phyloP scores from a whole-genome alignment of 2,329 filamentous ascomycete genomes.

The Alternaria rosae region DNA sequence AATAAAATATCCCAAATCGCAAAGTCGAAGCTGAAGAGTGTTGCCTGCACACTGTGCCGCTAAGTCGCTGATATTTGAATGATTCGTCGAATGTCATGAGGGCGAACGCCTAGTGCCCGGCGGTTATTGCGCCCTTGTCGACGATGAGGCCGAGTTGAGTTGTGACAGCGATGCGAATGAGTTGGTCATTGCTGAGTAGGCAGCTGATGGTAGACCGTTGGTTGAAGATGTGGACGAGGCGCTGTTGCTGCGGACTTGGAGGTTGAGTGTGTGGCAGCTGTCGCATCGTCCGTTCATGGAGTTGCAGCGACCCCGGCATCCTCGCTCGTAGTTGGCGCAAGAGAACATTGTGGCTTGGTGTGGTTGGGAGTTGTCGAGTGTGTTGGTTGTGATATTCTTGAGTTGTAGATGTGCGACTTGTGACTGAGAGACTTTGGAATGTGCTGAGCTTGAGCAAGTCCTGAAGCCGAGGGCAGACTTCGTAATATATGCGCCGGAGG shows the following conservation, averaged over 20 bases:
- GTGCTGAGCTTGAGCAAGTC: constrained; percentile 1
- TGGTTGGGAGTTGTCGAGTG: not conserved
- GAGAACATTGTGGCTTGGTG: constrained; percentile 49
- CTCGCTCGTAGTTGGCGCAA: constrained; percentile 55
- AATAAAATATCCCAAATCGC: not conserved
- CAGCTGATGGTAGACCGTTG: constrained; percentile 29
- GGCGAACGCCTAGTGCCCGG: not conserved
- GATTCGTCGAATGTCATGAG: constrained; percentile 26
- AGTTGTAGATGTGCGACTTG: constrained; percentile 1
- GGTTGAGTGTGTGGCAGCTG: constrained; percentile 51
- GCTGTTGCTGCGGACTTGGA: constrained; percentile 44
- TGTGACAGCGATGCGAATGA: constrained; percentile 52
- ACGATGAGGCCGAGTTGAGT: constrained; percentile 27
- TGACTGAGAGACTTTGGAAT: not conserved
- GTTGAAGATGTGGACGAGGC: constrained; percentile 43
- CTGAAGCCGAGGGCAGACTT: constrained; percentile 10
- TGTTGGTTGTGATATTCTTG: not conserved
- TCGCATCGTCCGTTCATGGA: constrained; percentile 46
- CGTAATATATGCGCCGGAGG: constrained; percentile 36
- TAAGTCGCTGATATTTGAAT: constrained; percentile 26
- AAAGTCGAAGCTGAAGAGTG: constrained; percentile 8
- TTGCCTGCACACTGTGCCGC: constrained; percentile 27
- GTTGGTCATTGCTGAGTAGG: constrained; percentile 51
- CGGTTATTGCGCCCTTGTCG: constrained; percentile 34
- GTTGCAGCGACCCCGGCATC: constrained; percentile 54